Evolutionary conservation across 176 grass and related monocot species (phyloP), one percentile per base, ranked within the genome.

Genomic region (Thalia dealbata): DNA sequence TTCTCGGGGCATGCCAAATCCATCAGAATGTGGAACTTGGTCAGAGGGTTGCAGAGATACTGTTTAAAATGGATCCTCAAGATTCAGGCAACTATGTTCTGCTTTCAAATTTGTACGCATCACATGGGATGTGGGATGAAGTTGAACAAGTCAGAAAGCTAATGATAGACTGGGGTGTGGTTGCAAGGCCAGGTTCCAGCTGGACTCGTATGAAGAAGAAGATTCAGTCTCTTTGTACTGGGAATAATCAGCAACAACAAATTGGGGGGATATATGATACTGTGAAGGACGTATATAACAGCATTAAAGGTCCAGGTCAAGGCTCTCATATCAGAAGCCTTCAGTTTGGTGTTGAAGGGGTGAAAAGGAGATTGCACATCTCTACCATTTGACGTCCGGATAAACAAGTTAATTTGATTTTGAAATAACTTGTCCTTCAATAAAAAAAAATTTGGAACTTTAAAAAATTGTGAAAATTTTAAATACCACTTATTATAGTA

Each of bases 41-140:
- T 11, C 70, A 61, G 71, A 81, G 80, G n/a, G 58, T 81, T 75
- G 84, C 82, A 24, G 82, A 90, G 43, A 85, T 70, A 81, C 87
- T 95, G 69, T 90, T 95, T 24, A 8, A 61, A 65, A 75, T 78
- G 63, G 87, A 87, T 64, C 87, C 86, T 65, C 74, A 85, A 26
- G 86, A 93, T 82, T 59, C 82, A 67, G 79, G 81, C 26, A 82
- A 86, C 30, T 89, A 93, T 87, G 84, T 93, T 35, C 75, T 87
- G 72, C 61, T 89, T 25, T 86, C 87, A 76, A 93, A 89, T 59
- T 84, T 90, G 81, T 93, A 82, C 75, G 85, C 90, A 44, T 88
- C 87, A 58, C 77, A 83, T 25, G 79, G 82, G 48, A 87, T 87
- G 82, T 87, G 87, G 79, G 54, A 84, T 21, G 78, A 90, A 79